These are phyloP conservation scores for Tetrahymena borealis DNA, from an alignment of 73 alveolate genomes.

Conservation along the genomic window DNA sequence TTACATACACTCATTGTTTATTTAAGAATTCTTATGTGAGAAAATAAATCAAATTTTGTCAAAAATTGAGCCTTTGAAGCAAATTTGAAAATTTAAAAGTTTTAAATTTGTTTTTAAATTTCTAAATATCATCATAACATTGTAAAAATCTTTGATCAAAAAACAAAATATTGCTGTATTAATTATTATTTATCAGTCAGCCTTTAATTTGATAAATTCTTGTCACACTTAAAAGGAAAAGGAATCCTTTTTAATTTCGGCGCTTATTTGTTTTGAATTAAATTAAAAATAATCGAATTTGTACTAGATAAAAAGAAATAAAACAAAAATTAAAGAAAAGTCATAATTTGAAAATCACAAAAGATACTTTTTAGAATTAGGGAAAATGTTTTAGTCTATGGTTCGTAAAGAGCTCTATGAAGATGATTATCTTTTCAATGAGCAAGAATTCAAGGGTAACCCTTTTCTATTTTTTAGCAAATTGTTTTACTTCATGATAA, in stretches of 20 bases:
- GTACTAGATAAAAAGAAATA: background rate
- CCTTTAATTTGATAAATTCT: background rate
- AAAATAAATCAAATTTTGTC: background rate
- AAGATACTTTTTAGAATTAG: background rate
- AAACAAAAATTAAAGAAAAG: background rate
- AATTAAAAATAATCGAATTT: background rate
- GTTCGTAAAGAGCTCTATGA: background rate
- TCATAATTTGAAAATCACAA: background rate
- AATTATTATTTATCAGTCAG: background rate
- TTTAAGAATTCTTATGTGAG: too few relatives aligned
- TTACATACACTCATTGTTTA: too few relatives aligned
- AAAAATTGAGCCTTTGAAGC: conserved; percentile 1
- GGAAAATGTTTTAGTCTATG: background rate
- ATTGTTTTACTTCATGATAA: background rate
- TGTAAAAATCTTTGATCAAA: background rate
- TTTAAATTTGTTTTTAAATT: background rate
- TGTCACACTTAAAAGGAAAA: too few relatives aligned
- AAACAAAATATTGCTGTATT: background rate
- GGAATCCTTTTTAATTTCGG: background rate
- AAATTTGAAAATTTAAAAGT: background rate
- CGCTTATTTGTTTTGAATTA: background rate
- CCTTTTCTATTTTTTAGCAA: background rate
- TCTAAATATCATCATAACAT: background rate
- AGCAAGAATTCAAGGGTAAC: background rate
- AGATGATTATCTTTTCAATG: background rate